Evolutionary conservation across 495 filamentous ascomycete genomes (phyloP).

Genomic region (Tuber indicum): DNA sequence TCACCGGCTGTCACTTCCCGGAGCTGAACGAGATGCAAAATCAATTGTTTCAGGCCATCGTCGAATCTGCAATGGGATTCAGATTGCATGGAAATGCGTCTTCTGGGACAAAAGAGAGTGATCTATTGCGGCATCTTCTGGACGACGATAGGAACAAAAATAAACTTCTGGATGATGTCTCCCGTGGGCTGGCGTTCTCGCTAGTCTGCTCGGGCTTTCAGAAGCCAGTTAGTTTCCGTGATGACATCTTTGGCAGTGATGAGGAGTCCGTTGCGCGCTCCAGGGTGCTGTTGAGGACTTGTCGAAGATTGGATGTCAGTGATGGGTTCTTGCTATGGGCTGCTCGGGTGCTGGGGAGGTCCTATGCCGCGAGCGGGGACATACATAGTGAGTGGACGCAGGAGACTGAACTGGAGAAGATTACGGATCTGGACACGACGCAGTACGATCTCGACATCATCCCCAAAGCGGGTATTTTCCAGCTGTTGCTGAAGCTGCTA

Average conservation of each 20-base stretch:
- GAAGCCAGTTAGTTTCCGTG: conserved; percentile 49
- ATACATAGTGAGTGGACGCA: conserved; percentile 54
- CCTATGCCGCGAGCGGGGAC: conserved; percentile 68
- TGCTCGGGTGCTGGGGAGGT: conserved; percentile 71
- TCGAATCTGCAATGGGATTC: conserved; percentile 56
- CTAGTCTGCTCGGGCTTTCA: conserved; percentile 70
- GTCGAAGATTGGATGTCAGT: conserved; percentile 55
- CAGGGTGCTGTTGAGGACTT: conserved; percentile 65
- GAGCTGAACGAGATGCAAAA: conserved; percentile 46
- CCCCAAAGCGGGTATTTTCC: conserved; percentile 54
- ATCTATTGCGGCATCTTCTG: conserved; percentile 66
- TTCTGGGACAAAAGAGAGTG: conserved; percentile 60
- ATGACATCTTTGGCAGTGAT: conserved; percentile 60
- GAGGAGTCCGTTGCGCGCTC: conserved; percentile 55
- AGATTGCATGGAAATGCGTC: conserved; percentile 55
- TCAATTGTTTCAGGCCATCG: conserved; percentile 57
- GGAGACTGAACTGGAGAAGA: conserved; percentile 52
- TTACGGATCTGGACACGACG: conserved; percentile 45
- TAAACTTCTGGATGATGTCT: conserved; percentile 60
- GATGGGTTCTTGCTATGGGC: conserved; percentile 74
- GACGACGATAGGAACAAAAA: conserved; percentile 57
- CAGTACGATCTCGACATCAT: conserved; percentile 48
- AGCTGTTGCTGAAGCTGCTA: conserved; percentile 61
- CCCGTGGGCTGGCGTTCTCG: conserved; percentile 62
- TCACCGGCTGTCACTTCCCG: conserved; percentile 53